Evolutionary conservation across 208 protist genomes (phyloP).

Genomic region (Crithidia thermophila): DNA sequence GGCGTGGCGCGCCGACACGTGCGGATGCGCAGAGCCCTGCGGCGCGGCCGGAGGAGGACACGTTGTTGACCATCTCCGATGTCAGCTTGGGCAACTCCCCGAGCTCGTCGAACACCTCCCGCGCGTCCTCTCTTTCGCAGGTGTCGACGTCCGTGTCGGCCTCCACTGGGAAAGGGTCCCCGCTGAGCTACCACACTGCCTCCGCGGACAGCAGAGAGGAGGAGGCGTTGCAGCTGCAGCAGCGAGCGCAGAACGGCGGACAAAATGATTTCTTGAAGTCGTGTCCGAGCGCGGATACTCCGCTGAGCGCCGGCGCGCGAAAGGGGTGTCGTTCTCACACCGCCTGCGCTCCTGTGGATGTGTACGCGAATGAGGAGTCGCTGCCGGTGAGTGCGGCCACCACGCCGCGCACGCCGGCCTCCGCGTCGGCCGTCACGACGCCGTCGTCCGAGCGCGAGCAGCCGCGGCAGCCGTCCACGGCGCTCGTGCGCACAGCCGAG

Average conservation of each 20-base stretch:
- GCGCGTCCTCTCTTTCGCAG: not conserved
- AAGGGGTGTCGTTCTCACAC: too few species aligned
- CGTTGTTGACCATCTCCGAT: slow-evolving; percentile 10
- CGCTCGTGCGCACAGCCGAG: not conserved
- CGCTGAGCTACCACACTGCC: not conserved
- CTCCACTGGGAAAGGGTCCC: not conserved
- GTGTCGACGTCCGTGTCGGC: not conserved
- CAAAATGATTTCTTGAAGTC: too few species aligned
- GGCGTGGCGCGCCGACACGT: not conserved
- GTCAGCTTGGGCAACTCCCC: slow-evolving; percentile 15
- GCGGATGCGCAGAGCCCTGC: not conserved
- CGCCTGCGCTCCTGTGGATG: too few species aligned
- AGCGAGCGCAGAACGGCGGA: too few species aligned
- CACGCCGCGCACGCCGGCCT: slow-evolving; percentile 3
- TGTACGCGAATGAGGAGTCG: slow-evolving; percentile 17
- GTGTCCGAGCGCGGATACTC: too few species aligned
- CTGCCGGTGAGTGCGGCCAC: slow-evolving; percentile 3
- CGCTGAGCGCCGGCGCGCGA: too few species aligned
- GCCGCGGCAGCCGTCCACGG: slow-evolving; percentile 1
- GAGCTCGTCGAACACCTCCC: too few species aligned
- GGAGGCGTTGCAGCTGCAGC: slow-evolving; percentile 1
- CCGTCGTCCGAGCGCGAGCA: not conserved
- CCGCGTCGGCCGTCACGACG: not conserved
- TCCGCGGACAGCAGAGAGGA: slow-evolving; percentile 6
- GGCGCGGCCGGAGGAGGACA: slow-evolving; percentile 7